Conservation (phyloP, 208 protist species). For the Crithidia bombi region DNA sequence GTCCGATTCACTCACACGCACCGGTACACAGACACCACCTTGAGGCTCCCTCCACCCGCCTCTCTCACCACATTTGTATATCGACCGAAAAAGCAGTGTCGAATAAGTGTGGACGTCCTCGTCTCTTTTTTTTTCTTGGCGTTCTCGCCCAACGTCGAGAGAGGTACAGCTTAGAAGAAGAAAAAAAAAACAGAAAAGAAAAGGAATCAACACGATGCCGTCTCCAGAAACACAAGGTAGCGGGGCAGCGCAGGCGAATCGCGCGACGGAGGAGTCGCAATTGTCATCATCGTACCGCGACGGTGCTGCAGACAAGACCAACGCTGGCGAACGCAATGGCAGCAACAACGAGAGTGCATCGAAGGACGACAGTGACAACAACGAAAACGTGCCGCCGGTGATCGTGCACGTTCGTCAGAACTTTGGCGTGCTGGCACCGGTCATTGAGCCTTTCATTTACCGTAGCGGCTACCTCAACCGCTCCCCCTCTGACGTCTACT, state of each 20-base stretch:
- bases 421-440: constrained; percentile 58
- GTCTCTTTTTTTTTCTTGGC: neutral
- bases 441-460: constrained; percentile 65
- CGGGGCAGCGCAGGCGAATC: constrained; percentile 5
- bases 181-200: neutral
- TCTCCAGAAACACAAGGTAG: constrained; percentile 17
- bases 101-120: too few relatives aligned
- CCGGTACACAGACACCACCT: too few relatives aligned
- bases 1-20: too few relatives aligned
- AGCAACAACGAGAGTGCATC: neutral
- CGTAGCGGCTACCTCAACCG: constrained; percentile 52
- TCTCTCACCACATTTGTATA: too few relatives aligned
- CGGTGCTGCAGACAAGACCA: neutral
- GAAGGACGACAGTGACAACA: constrained; percentile 13
- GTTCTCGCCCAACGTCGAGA: too few relatives aligned
- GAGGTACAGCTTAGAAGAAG: neutral
- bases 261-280: constrained; percentile 16
- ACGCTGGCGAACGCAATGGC: neutral
- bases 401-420: constrained; percentile 64
- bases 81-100: too few relatives aligned
- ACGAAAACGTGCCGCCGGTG: constrained; percentile 39
- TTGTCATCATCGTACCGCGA: constrained; percentile 23
- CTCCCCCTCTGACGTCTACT: constrained; percentile 59
- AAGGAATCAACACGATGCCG: constrained; percentile 15
- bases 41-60: too few relatives aligned